These are phyloP conservation scores for Clohesyomyces aquaticus DNA, from an alignment of 495 filamentous ascomycete genomes.

Conservation along the genomic window DNA sequence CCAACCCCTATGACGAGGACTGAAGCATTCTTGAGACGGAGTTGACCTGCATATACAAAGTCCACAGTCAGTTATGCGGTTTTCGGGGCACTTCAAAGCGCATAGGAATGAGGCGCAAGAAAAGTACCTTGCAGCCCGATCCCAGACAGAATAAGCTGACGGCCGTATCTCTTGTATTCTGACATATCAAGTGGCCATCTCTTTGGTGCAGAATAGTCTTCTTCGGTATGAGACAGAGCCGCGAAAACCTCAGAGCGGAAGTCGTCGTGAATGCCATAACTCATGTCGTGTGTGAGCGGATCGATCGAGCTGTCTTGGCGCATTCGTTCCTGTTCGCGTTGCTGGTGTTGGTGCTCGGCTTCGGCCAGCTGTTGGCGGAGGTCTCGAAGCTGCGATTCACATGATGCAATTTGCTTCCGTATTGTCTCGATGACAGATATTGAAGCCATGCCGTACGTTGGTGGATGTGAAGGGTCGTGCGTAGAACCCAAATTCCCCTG, in stretches of 20 bases:
- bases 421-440: slow-evolving; percentile 29
- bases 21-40: slow-evolving; percentile 68
- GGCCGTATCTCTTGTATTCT: slow-evolving; percentile 84
- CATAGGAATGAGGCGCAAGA: slow-evolving; percentile 5
- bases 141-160: slow-evolving; percentile 88
- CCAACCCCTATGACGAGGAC: slow-evolving; percentile 91
- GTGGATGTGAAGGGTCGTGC: neutral
- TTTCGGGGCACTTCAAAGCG: neutral
- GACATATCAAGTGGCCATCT: slow-evolving; percentile 66
- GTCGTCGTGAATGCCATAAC: slow-evolving; percentile 39
- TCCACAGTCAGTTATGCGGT: slow-evolving; percentile 25
- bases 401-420: slow-evolving; percentile 40
- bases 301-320: slow-evolving; percentile 9
- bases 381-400: slow-evolving; percentile 41
- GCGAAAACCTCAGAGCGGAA: slow-evolving; percentile 39
- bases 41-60: slow-evolving; percentile 62
- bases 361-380: slow-evolving; percentile 42
- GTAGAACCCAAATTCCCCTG: neutral
- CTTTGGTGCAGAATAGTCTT: slow-evolving; percentile 29
- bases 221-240: slow-evolving; percentile 31
- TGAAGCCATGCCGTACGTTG: slow-evolving; percentile 28
- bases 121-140: slow-evolving; percentile 73
- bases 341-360: slow-evolving; percentile 35
- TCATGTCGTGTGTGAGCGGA: slow-evolving; percentile 33
- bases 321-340: slow-evolving; percentile 18